Conservation (phyloP, 495 filamentous ascomycete species). For the Chaetomium cochliodes region DNA sequence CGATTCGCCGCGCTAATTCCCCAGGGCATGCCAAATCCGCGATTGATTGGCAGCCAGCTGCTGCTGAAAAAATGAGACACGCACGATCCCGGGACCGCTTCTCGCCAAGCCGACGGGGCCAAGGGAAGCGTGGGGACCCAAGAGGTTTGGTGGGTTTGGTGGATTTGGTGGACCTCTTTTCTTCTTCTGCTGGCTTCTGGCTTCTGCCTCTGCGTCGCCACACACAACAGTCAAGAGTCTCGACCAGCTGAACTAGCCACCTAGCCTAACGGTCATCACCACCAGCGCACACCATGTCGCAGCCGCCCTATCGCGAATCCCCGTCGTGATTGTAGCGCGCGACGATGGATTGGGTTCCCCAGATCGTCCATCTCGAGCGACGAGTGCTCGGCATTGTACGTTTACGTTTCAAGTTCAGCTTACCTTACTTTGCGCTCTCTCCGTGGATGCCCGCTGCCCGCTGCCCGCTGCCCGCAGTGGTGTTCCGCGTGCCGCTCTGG, state of each 20-base stretch:
- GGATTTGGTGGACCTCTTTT: no score
- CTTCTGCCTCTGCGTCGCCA: no score
- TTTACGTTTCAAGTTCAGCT: no score
- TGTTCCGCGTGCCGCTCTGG: neutral
- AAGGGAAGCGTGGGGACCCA: neutral
- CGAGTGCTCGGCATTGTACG: conserved; percentile 10
- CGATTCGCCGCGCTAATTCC: neutral
- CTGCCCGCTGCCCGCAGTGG: no score
- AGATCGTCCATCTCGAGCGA: conserved; percentile 5
- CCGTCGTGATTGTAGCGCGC: conserved; percentile 5
- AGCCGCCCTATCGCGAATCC: neutral
- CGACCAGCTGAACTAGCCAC: neutral
- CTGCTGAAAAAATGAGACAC: conserved; percentile 20
- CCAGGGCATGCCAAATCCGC: conserved; percentile 6
- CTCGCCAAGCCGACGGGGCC: conserved; percentile 1
- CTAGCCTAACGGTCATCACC: neutral
- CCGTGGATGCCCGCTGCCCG: no score
- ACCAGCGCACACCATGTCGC: conserved; percentile 8
- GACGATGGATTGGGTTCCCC: conserved; percentile 15
- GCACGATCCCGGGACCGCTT: conserved; percentile 5
- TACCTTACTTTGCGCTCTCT: no score
- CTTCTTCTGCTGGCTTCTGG: no score
- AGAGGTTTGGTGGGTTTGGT: no score
- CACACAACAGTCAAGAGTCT: neutral
- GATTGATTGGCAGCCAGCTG: conserved; percentile 15